Base-by-base conservation (phyloP, 2,329 filamentous ascomycete genomes). In the Talaromyces sp. region DNA sequence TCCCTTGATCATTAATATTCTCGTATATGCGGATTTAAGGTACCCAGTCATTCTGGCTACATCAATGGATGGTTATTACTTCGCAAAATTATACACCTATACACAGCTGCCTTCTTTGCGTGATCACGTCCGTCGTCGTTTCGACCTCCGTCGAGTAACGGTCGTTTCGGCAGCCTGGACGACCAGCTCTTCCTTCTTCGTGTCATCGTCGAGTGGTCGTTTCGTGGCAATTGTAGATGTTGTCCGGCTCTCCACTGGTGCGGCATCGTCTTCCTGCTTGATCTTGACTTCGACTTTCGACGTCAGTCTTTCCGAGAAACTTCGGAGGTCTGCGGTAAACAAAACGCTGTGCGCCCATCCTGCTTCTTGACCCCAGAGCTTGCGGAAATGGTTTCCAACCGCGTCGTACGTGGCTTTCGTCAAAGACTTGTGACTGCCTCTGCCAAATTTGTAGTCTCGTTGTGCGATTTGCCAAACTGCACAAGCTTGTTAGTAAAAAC, bases 341-440 rank as follows among this genome's bases (percentile, higher is more conserved):
- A 99, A 81, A 9, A 99, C 95, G 2, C 91, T 96, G 77, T 99
- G 95, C 10, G 96, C 95, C 96, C 96, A 99, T 0, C 95, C 95
- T 1, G 95, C 95, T 69, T 98, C 91, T 62, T 89, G 85, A 0
- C 95, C 95, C 95, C 96, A 99, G 0, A 98, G 82, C 42, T 82
- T 82, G 60, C 95, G 85, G 70, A 99, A 99, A 69, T 96, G 90
- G 65, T 96, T 90, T 0, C 90, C 95, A 15, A 99, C 87, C 0
- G 92, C 91, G 72, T 95, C 88, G 70, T 99, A 98, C 65, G 91
- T 93, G 47, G 84, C 85, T 71, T 96, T 96, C 15, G 89, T 97
- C 64, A 99, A 82, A 54, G 91, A 93, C 71, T 92, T 93, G 64
- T 90, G 83, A 71, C 91, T 93, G 9, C 85, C 86, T 69, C 88